These are phyloP conservation scores for Claviceps maximensis DNA, from an alignment of 2,329 filamentous ascomycete species.

Conservation along the genomic window DNA sequence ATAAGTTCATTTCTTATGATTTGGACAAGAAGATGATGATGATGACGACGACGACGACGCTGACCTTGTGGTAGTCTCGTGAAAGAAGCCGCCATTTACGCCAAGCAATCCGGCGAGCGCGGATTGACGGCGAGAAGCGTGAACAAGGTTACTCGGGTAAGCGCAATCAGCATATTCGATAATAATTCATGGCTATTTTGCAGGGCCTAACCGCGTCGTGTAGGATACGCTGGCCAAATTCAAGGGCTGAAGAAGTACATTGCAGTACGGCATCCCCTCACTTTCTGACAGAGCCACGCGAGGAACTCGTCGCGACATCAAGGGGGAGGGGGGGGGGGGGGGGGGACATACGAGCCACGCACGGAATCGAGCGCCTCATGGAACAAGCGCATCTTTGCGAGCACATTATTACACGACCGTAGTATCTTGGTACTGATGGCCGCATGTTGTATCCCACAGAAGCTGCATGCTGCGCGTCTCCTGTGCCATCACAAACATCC, in stretches of 20 bases:
- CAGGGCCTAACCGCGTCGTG: neutral
- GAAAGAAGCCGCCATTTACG: slow-evolving; percentile 65
- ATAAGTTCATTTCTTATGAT: no score
- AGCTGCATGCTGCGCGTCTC: neutral
- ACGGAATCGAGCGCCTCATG: neutral
- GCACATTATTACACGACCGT: neutral
- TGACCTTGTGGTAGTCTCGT: slow-evolving; percentile 44
- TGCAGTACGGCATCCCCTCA: neutral
- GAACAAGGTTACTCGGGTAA: slow-evolving; percentile 62
- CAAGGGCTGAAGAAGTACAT: slow-evolving; percentile 39
- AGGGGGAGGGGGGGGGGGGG: neutral
- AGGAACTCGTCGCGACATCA: neutral
- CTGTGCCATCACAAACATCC: neutral
- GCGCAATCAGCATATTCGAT: slow-evolving; percentile 14
- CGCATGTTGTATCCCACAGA: neutral
- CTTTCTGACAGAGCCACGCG: neutral
- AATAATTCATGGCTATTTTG: neutral
- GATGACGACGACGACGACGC: neutral
- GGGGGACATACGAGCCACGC: neutral
- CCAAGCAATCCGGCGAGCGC: slow-evolving; percentile 60
- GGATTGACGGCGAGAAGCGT: slow-evolving; percentile 63
- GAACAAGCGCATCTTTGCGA: neutral
- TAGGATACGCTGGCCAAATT: slow-evolving; percentile 56
- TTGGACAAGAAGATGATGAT: neutral
- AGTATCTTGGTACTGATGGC: neutral